These are phyloP conservation scores for Beauveria pseudobassiana DNA, from an alignment of 2,329 filamentous ascomycete species.

Conservation along the genomic window DNA sequence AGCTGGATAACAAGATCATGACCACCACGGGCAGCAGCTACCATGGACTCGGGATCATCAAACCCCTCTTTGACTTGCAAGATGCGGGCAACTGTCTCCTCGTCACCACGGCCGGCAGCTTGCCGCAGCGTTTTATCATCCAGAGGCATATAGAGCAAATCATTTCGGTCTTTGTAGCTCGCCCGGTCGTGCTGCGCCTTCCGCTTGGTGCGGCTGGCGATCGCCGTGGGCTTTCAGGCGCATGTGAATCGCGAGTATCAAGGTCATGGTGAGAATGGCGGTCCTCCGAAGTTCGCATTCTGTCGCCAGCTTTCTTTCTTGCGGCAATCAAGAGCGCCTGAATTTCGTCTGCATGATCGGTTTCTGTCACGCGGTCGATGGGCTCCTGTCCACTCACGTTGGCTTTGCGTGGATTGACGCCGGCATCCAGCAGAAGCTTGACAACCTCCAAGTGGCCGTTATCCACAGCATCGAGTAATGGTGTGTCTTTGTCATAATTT, in stretches of 20 bases:
- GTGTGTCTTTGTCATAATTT: constrained; percentile 81
- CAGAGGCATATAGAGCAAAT: constrained; percentile 54
- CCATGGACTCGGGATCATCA: constrained; percentile 77
- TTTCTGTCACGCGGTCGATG: constrained; percentile 70
- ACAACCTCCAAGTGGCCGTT: constrained; percentile 90
- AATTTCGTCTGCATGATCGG: constrained; percentile 74
- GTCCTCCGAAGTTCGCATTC: constrained; percentile 51
- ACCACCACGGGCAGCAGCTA: constrained; percentile 84
- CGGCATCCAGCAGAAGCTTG: constrained; percentile 71
- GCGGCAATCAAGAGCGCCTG: constrained; percentile 57
- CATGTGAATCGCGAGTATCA: constrained; percentile 42
- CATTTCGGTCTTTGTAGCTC: constrained; percentile 59
- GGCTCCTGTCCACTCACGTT: constrained; percentile 93
- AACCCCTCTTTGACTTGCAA: constrained; percentile 53
- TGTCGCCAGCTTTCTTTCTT: constrained; percentile 46
- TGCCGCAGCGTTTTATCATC: constrained; percentile 54
- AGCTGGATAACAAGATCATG: constrained; percentile 83
- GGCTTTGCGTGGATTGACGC: constrained; percentile 83
- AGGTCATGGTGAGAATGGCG: constrained; percentile 40
- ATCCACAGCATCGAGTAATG: constrained; percentile 90
- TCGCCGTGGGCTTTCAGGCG: constrained; percentile 49
- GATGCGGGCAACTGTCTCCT: constrained; percentile 54
- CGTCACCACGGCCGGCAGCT: constrained; percentile 54
- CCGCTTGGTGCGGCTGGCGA: constrained; percentile 44
- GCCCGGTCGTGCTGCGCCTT: constrained; percentile 46